A percentile compares a stretch with the other conserved stretches of the same genome.
These are phyloP conservation scores for Hericium coralloides DNA, from an alignment of 768 basidiomycete species.

Conservation along the genomic window DNA sequence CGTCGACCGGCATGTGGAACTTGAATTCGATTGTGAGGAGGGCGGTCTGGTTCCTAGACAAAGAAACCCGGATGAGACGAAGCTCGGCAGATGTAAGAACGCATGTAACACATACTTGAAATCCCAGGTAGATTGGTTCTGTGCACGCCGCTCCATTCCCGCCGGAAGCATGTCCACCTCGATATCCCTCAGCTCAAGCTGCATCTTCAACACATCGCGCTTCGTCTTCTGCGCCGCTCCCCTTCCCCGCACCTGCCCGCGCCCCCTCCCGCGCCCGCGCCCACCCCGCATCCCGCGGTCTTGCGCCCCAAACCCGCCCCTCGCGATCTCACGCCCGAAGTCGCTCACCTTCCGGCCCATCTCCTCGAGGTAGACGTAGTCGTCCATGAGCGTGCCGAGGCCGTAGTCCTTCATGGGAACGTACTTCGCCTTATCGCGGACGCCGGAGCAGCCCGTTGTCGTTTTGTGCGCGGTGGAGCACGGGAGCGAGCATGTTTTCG, in stretches of 20 bases:
- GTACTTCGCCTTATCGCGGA: constrained; percentile 63
- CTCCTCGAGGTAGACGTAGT: constrained; percentile 83
- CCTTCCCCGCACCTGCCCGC: constrained; percentile 24
- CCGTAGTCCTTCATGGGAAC: constrained; percentile 79
- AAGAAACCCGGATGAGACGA: constrained; percentile 1
- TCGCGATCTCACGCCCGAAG: constrained; percentile 65
- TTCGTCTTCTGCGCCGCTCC: constrained; percentile 38
- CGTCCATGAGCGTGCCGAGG: constrained; percentile 84
- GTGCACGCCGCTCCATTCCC: constrained; percentile 73
- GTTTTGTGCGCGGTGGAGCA: constrained; percentile 68
- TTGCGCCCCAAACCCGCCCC: constrained; percentile 42
- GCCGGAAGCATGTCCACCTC: constrained; percentile 67
- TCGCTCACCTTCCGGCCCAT: constrained; percentile 63
- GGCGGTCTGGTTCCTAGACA: constrained; percentile 51
- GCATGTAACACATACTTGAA: constrained; percentile 41
- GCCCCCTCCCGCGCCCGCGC: constrained; percentile 20
- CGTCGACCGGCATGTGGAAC: constrained; percentile 46
- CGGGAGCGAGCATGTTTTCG: constrained; percentile 62
- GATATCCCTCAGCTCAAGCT: constrained; percentile 60
- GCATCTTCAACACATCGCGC: constrained; percentile 56
- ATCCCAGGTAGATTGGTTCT: constrained; percentile 82
- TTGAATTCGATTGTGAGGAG: constrained; percentile 68
- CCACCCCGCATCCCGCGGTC: constrained; percentile 7
- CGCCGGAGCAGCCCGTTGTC: constrained; percentile 52
- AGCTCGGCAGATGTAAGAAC: constrained; percentile 2